A percentile compares a stretch with the other conserved stretches of the same genome.
Conservation (phyloP, 1,139 yeast genomes). For the Diutina sp. region DNA sequence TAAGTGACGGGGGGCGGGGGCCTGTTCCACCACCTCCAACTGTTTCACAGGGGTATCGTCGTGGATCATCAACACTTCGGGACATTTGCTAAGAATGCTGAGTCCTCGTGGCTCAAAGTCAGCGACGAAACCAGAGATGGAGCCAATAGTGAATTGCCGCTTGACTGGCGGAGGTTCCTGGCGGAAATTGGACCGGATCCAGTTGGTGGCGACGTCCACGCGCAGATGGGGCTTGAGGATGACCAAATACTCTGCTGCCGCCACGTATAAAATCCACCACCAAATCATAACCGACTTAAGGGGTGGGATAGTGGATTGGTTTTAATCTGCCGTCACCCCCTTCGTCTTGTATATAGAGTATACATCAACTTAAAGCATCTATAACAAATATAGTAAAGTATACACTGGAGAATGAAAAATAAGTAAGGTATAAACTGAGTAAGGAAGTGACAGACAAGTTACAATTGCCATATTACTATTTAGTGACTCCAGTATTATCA, state of each 20-base stretch:
- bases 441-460: too few relatives aligned
- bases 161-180: neutral
- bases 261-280: neutral
- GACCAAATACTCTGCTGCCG: neutral
- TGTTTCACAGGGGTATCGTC: slow-evolving; percentile 45
- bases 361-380: neutral
- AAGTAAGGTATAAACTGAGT: too few relatives aligned
- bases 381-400: too few relatives aligned
- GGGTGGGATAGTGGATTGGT: neutral
- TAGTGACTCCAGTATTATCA: too few relatives aligned
- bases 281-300: neutral
- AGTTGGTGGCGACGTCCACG: neutral
- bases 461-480: too few relatives aligned
- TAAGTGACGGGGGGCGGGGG: slow-evolving; percentile 55
- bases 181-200: neutral
- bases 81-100: slow-evolving; percentile 32
- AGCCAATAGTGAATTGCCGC: slow-evolving; percentile 38
- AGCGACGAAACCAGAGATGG: slow-evolving; percentile 53
- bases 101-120: slow-evolving; percentile 37
- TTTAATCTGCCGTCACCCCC: neutral
- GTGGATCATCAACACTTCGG: slow-evolving; percentile 42
- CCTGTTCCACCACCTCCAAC: slow-evolving; percentile 26
- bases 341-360: neutral
- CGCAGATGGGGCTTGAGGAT: neutral
- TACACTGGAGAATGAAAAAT: too few relatives aligned